Conservation (phyloP, 2,329 filamentous ascomycete species). For the Coleophoma eucalyptorum region DNA sequence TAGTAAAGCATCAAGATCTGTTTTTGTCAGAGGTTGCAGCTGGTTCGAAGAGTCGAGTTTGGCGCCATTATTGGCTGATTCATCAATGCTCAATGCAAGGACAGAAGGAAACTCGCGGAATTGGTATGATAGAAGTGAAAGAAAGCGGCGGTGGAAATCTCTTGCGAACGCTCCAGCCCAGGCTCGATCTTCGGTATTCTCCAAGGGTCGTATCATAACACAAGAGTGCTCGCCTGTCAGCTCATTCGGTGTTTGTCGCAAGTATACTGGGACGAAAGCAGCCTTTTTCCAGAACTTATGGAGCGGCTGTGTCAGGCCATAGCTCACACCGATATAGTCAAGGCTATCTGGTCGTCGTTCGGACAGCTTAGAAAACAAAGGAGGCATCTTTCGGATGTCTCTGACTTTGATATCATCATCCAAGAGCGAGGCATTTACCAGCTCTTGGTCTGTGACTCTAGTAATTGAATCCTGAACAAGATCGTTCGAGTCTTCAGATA, state of each 20-base stretch:
- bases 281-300: constrained; percentile 97
- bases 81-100: constrained; percentile 81
- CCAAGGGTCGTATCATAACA: constrained; percentile 88
- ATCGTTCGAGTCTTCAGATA: constrained; percentile 67
- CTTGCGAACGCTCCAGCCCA: constrained; percentile 85
- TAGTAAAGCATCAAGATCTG: constrained; percentile 72
- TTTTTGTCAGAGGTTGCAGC: constrained; percentile 60
- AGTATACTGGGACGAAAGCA: constrained; percentile 82
- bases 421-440: constrained; percentile 71
- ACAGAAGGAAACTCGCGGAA: constrained; percentile 79
- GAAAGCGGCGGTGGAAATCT: constrained; percentile 94
- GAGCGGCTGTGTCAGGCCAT: constrained; percentile 79
- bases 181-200: constrained; percentile 61
- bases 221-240: constrained; percentile 96
- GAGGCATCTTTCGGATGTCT: constrained; percentile 88
- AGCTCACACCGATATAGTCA: constrained; percentile 94
- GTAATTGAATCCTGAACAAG: constrained; percentile 59
- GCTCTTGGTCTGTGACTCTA: constrained; percentile 77
- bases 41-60: constrained; percentile 57
- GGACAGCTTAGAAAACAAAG: constrained; percentile 82
- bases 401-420: constrained; percentile 87
- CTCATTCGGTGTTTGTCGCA: constrained; percentile 93
- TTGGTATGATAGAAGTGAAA: constrained; percentile 85
- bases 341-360: constrained; percentile 77
- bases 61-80: constrained; percentile 73